Conservation (phyloP, 169 alveolate species). For the Cryptosporidium ubiquitum region DNA sequence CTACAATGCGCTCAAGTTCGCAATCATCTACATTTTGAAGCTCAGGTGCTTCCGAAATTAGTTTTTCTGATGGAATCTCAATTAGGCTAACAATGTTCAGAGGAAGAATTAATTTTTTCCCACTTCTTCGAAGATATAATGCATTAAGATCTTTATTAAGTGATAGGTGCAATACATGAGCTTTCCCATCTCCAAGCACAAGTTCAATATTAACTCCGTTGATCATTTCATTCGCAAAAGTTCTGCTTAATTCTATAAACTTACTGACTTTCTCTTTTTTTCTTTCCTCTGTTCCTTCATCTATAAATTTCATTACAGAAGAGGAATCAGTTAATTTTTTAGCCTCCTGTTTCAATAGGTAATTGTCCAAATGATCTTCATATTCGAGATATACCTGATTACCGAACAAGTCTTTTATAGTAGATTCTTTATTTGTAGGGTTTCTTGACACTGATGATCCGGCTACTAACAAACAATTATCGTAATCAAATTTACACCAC, state of each 20-base stretch:
- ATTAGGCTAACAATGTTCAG: slow-evolving; percentile 34
- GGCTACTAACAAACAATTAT: neutral
- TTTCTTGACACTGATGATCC: neutral
- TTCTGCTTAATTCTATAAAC: neutral
- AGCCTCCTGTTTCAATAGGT: slow-evolving; percentile 40
- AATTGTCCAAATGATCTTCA: slow-evolving; percentile 27
- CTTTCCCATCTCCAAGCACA: slow-evolving; percentile 69
- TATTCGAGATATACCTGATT: slow-evolving; percentile 40
- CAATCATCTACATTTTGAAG: slow-evolving; percentile 48
- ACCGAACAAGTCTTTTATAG: neutral
- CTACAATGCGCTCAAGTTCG: slow-evolving; percentile 55
- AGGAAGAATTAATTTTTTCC: slow-evolving; percentile 60
- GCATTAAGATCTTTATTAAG: slow-evolving; percentile 53
- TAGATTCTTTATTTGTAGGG: neutral
- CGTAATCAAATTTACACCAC: slow-evolving; percentile 52
- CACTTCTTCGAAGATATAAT: slow-evolving; percentile 56
- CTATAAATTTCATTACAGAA: slow-evolving; percentile 40
- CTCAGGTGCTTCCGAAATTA: slow-evolving; percentile 62
- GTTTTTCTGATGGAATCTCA: slow-evolving; percentile 35
- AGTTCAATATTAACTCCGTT: slow-evolving; percentile 59
- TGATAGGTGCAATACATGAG: slow-evolving; percentile 53
- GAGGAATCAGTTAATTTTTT: slow-evolving; percentile 29
- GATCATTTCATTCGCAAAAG: slow-evolving; percentile 69
- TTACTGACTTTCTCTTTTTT: slow-evolving; percentile 39
- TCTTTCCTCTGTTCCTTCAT: slow-evolving; percentile 18